These are phyloP conservation scores for Rutstroemia sp. DNA, from an alignment of 2,329 filamentous ascomycete species.

Conservation along the genomic window DNA sequence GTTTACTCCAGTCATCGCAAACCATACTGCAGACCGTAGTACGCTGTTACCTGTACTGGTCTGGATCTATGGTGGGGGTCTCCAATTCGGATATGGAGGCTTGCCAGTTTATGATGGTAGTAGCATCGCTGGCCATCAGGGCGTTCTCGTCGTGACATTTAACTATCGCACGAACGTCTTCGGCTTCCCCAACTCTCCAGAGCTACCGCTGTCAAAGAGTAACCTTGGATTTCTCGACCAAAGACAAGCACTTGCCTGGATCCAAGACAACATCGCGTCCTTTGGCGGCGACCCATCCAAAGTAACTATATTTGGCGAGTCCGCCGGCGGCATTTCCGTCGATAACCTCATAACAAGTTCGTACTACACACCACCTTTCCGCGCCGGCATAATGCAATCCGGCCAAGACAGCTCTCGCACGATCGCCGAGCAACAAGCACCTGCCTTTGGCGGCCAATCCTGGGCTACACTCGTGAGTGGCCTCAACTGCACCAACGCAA, in stretches of 20 bases:
- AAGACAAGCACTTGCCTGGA: constrained; percentile 65
- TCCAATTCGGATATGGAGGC: constrained; percentile 10
- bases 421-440: background rate
- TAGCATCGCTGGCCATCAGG: constrained; percentile 11
- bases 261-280: constrained; percentile 65
- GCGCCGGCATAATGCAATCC: constrained; percentile 71
- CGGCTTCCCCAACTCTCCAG: constrained; percentile 6
- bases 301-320: constrained; percentile 39
- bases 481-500: background rate
- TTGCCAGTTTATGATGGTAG: constrained; percentile 14
- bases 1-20: constrained; percentile 38
- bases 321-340: constrained; percentile 62
- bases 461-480: background rate
- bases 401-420: constrained; percentile 32
- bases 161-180: constrained; percentile 14
- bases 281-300: constrained; percentile 57
- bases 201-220: background rate
- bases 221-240: constrained; percentile 71
- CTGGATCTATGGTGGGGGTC: constrained; percentile 60
- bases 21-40: background rate
- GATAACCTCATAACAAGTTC: constrained; percentile 70
- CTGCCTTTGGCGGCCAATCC: background rate
- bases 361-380: constrained; percentile 66
- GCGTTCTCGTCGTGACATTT: constrained; percentile 15
- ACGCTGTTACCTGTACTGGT: constrained; percentile 48